Conservation (phyloP, 2,329 filamentous ascomycete species). For the Nemania abortiva region DNA sequence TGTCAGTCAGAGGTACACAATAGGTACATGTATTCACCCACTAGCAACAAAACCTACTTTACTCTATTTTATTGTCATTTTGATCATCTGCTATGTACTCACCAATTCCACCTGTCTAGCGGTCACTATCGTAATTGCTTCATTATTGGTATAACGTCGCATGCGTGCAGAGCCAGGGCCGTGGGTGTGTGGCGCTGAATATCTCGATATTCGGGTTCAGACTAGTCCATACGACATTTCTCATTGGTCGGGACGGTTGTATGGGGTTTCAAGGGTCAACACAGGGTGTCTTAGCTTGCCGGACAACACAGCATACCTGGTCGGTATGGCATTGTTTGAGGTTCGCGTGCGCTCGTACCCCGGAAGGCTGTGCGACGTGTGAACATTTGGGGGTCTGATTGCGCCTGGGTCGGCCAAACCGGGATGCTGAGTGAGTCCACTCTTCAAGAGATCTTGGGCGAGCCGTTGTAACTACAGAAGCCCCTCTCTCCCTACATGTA, state of each 20-base stretch:
- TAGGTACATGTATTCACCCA: no score
- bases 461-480: neutral
- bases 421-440: neutral
- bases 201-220: neutral
- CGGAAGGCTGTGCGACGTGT: neutral
- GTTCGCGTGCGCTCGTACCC: neutral
- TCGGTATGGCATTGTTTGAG: neutral
- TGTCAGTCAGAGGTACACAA: no score
- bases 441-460: neutral
- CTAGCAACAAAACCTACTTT: no score
- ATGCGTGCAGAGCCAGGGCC: no score
- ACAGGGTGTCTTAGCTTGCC: neutral
- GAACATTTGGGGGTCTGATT: neutral
- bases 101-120: no score
- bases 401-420: neutral
- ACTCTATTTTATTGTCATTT: no score
- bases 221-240: neutral
- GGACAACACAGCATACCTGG: neutral
- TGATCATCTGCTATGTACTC: no score
- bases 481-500: no score
- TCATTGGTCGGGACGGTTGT: neutral
- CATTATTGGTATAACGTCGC: no score
- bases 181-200: neutral
- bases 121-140: no score
- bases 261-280: neutral